Conservation (phyloP, 805 yeast genomes). For the Suhomyces tanzawaensis region DNA sequence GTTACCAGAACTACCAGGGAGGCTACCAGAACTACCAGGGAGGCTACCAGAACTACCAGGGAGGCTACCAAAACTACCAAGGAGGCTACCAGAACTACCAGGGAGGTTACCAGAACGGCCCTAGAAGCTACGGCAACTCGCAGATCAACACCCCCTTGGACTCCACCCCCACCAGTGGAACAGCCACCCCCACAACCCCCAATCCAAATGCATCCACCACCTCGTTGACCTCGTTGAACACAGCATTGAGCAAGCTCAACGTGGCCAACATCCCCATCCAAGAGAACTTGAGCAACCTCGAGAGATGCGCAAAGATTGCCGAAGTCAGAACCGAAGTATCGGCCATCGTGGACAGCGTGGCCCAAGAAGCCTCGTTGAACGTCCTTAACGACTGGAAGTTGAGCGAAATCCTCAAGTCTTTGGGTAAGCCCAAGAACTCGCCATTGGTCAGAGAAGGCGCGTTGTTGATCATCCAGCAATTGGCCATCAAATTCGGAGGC, state of each 20-base stretch:
- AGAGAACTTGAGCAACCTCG: slow-evolving; percentile 51
- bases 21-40: slow-evolving; percentile 6
- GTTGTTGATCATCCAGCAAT: slow-evolving; percentile 57
- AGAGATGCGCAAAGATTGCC: slow-evolving; percentile 48
- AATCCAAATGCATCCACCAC: slow-evolving; percentile 54
- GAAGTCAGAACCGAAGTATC: slow-evolving; percentile 57
- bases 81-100: slow-evolving; percentile 3
- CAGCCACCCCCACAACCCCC: slow-evolving; percentile 32
- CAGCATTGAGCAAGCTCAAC: slow-evolving; percentile 59
- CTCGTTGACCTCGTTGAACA: slow-evolving; percentile 68
- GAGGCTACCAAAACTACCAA: slow-evolving; percentile 1
- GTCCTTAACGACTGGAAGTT: slow-evolving; percentile 64
- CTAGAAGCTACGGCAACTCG: slow-evolving; percentile 5
- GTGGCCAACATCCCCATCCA: slow-evolving; percentile 66
- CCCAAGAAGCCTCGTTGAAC: slow-evolving; percentile 36
- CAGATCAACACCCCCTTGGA: slow-evolving; percentile 21
- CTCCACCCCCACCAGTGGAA: slow-evolving; percentile 36
- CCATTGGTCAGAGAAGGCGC: slow-evolving; percentile 76
- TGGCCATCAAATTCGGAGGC: slow-evolving; percentile 60
- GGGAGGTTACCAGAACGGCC: slow-evolving; percentile 1
- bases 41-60: slow-evolving; percentile 3
- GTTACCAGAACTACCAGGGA: slow-evolving; percentile 13
- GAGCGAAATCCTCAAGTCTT: slow-evolving; percentile 57
- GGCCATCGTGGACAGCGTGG: slow-evolving; percentile 48
- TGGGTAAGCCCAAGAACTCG: slow-evolving; percentile 72